Evolutionary conservation across 2,329 filamentous ascomycete species (phyloP), one percentile per base, ranked within the genome.

Genomic region (Chaetomiaceae sp.): DNA sequence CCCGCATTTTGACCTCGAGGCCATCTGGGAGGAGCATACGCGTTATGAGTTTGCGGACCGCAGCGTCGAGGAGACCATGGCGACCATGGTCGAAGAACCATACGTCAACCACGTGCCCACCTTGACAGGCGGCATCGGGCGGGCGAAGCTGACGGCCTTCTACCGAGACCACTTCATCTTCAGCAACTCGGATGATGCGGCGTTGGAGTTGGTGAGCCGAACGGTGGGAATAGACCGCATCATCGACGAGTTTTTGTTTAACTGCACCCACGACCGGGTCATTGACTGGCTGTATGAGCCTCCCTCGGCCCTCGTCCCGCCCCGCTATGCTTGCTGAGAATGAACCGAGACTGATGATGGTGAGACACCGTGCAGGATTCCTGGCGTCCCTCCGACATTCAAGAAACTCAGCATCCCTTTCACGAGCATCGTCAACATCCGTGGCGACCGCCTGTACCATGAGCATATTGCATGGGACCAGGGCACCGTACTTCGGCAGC

Each of bases 81-180:
- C 75, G n/a, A 90, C 87, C 0, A 90, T 91, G 87, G 86, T 90
- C 1, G 75, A 84, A 43, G 82, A 89, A 65, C 87, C 87, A 1
- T 90, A 90, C 62, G 87, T 91, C 1, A 90, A 90, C 64, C 85
- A 90, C 64, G 75, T 90, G 2, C 84, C 86, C 0, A 89, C 86
- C 0, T 75, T 83, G 56, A 85, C 83, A 0, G 87, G 87, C 2
- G 88, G 87, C 1, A 77, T 90, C 30, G 87, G 87, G 0, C 77
- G 87, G 16, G 70, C 72, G 2, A 70, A 71, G 1, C 71, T 91
- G 8, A 81, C 84, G 1, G 69, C 73, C 5, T 92, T 91, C 62
- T 91, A 91, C 67, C 75, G 76, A 0, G 65, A 89, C 56, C 81
- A 90, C 62, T 91, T 92, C 69, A 84, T 91, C 61, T 87, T 85